phyloP scores from a whole-genome alignment of 495 filamentous ascomycete genomes.

The Staphylotrichum tortipilum region DNA sequence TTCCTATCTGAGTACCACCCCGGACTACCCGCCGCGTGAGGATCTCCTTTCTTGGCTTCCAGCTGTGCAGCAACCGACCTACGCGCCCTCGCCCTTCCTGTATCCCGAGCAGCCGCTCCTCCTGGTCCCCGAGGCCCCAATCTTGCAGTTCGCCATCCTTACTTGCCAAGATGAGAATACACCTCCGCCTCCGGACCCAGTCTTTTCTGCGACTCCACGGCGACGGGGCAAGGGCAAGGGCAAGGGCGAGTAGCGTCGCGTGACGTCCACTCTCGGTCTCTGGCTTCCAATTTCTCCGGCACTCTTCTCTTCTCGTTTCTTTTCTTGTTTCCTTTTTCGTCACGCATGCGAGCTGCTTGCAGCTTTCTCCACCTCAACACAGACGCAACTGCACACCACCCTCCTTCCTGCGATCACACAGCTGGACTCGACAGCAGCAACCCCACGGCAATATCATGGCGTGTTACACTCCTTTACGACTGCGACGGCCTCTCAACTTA shows the following conservation, averaged over 20 bases:
- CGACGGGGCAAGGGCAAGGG: constrained; percentile 17
- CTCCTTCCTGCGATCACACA: constrained; percentile 36
- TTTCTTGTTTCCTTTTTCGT: constrained; percentile 7
- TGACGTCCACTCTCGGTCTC: constrained; percentile 6
- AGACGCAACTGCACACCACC: constrained; percentile 43
- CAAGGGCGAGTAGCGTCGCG: constrained; percentile 19
- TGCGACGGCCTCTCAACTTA: constrained; percentile 27
- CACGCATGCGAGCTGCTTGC: constrained; percentile 12
- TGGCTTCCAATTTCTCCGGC: constrained; percentile 11
- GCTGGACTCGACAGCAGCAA: constrained; percentile 22
- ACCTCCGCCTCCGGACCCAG: constrained; percentile 11
- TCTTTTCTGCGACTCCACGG: constrained; percentile 15
- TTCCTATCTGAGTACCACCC: constrained; percentile 28
- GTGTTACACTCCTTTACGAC: constrained; percentile 32
- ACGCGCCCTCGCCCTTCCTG: constrained; percentile 31
- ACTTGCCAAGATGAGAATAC: constrained; percentile 24
- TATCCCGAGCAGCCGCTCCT: constrained; percentile 27
- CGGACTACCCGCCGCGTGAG: constrained; percentile 29
- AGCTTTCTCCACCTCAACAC: constrained; percentile 27
- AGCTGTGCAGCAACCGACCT: constrained; percentile 12
- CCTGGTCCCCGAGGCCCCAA: constrained; percentile 30
- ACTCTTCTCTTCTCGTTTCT: constrained; percentile 10
- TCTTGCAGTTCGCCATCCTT: constrained; percentile 18
- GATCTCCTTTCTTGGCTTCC: constrained; percentile 19
- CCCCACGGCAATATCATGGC: constrained; percentile 22